Conservation (phyloP, 768 basidiomycete species). For the Russula vinacea region DNA sequence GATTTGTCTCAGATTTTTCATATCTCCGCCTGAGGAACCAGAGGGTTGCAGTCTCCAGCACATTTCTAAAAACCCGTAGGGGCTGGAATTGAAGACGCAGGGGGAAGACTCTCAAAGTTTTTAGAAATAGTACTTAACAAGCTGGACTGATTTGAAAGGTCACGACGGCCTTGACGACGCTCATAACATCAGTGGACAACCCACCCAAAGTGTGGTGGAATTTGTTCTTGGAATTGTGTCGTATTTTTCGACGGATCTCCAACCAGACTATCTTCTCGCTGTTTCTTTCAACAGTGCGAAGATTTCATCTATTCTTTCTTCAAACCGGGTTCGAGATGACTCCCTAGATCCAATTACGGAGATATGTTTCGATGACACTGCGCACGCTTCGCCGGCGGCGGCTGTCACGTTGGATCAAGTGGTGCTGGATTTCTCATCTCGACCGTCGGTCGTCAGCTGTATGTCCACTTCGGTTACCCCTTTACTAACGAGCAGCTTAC, state of each 20-base stretch:
- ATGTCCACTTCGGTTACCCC: neutral
- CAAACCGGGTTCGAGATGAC: neutral
- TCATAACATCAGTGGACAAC: neutral
- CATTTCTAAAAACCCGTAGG: too few relatives aligned
- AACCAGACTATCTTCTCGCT: neutral
- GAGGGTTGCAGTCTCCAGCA: too few relatives aligned
- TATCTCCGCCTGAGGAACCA: too few relatives aligned
- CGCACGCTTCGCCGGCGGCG: neutral
- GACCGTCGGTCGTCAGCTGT: neutral
- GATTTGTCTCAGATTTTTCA: too few relatives aligned
- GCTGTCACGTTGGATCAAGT: neutral
- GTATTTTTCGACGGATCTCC: neutral
- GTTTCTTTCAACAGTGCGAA: neutral
- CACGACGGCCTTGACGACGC: constrained; percentile 5
- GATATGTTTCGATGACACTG: neutral
- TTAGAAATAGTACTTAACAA: too few relatives aligned
- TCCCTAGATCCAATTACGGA: neutral
- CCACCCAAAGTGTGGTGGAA: neutral
- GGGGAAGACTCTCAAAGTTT: too few relatives aligned
- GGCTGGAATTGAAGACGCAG: too few relatives aligned
- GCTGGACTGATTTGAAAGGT: neutral
- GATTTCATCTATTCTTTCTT: neutral
- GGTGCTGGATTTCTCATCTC: neutral
- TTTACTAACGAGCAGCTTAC: neutral
- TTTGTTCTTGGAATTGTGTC: neutral